phyloP scores from a whole-genome alignment of 306 rosid species.

The Castanopsis chinensis region DNA sequence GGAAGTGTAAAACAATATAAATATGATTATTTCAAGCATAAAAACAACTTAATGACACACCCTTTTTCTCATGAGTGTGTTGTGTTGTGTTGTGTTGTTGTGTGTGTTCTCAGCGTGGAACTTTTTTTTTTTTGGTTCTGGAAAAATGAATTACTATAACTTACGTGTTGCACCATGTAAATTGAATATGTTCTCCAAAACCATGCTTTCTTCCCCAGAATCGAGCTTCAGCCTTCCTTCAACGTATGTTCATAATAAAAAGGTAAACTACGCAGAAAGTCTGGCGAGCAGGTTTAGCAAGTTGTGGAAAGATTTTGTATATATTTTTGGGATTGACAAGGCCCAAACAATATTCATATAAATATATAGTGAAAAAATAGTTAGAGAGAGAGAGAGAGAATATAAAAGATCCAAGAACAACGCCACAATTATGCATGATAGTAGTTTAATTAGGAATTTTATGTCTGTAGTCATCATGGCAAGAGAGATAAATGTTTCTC shows the following conservation, averaged over 20 bases:
- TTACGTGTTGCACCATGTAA: conserved; percentile 37
- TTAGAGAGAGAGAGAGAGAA: not conserved
- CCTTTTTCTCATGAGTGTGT: not conserved
- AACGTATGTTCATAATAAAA: too few relatives aligned
- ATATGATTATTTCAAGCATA: not conserved
- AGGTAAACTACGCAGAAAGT: not conserved
- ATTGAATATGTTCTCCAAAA: conserved; percentile 32
- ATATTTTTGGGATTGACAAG: not conserved
- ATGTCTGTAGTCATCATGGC: not conserved
- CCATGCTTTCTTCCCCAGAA: conserved; percentile 37
- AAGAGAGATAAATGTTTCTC: too few relatives aligned
- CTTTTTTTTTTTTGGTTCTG: not conserved
- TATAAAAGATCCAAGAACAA: not conserved
- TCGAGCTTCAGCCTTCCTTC: conserved; percentile 25
- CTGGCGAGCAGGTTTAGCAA: not conserved
- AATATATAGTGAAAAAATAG: too few relatives aligned
- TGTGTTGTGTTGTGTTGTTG: not conserved
- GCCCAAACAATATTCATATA: too few relatives aligned
- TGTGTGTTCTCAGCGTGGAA: not conserved
- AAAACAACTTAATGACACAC: not conserved
- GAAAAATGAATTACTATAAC: conserved; percentile 8
- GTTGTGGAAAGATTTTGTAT: not conserved
- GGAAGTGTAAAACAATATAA: not conserved
- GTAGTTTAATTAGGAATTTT: not conserved
- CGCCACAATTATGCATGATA: too few relatives aligned